phyloP scores from a whole-genome alignment of 1,139 yeast genomes.

The Saccharomyces hybrid region DNA sequence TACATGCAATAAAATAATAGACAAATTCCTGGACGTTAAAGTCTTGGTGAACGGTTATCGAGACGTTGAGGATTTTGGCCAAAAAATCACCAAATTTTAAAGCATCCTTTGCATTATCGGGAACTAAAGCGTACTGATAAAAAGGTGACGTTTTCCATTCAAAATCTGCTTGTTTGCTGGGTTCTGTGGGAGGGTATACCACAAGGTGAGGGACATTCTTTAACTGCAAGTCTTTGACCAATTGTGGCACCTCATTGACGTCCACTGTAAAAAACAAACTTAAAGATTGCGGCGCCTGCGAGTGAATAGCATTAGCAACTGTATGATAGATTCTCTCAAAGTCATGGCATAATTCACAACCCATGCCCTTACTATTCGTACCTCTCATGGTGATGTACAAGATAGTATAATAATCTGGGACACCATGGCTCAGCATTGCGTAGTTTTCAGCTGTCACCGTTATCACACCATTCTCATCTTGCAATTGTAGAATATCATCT shows the following conservation, averaged over 20 bases:
- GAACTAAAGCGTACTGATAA: slow-evolving; percentile 30
- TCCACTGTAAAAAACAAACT: slow-evolving; percentile 49
- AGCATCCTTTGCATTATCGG: slow-evolving; percentile 25
- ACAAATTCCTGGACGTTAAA: slow-evolving; percentile 40
- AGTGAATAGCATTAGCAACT: slow-evolving; percentile 40
- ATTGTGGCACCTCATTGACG: slow-evolving; percentile 37
- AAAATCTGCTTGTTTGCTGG: slow-evolving; percentile 14
- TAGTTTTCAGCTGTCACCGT: slow-evolving; percentile 31
- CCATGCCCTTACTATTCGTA: slow-evolving; percentile 25
- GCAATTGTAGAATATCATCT: slow-evolving; percentile 8
- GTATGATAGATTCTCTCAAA: slow-evolving; percentile 37
- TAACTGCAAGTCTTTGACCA: slow-evolving; percentile 39
- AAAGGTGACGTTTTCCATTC: slow-evolving; percentile 30
- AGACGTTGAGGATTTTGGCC: slow-evolving; percentile 39
- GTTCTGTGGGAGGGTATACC: slow-evolving; percentile 49
- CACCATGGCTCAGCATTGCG: slow-evolving; percentile 26
- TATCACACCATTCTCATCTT: slow-evolving; percentile 25
- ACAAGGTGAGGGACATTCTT: slow-evolving; percentile 55
- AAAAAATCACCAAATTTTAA: slow-evolving; percentile 48
- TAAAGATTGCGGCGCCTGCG: slow-evolving; percentile 37
- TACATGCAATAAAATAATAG: slow-evolving; percentile 42
- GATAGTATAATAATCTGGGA: slow-evolving; percentile 39
- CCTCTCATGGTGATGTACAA: slow-evolving; percentile 41
- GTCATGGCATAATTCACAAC: slow-evolving; percentile 39
- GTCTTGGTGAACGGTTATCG: slow-evolving; percentile 38